Evolutionary conservation across 192 early-diverging fungal genomes (phyloP), one percentile per base, ranked within the genome.

Genomic region (Umbelopsis sp.): DNA sequence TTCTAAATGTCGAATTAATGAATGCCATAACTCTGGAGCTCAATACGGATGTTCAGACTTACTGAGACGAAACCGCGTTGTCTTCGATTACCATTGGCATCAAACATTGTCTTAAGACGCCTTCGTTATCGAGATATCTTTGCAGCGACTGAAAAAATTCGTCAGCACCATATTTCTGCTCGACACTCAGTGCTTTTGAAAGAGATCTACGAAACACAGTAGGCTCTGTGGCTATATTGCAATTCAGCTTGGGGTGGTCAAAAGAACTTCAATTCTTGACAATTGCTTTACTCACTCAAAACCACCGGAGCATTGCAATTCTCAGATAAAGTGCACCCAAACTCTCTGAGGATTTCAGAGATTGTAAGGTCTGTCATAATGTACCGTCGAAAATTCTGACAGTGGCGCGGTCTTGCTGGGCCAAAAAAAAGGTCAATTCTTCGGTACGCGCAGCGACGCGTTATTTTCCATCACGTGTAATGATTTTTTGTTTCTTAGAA

Each of bases 91-190:
- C 22, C 11, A 44, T 48, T 35, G 58, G 69, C 22, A 71, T 49
- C n/a, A 75, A 47, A 49, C 64, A 71, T 22, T 67, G 69, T 55
- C 74, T 64, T 20, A 75, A 61, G 15, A 33, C 46, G 20, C n/a
- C 44, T 21, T 49, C 35, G 46, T 71, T 65, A 22, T 67, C 66
- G 16, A 45, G 25, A 47, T 44, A 70, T 0, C 11, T 53, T n/a
- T 75, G 49, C 13, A 75, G 10, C 8, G 27, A 30, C 30, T 75
- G 30, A 47, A 71, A 44, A 37, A 75, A 66, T 0, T 52, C 49
- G 8, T 67, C 51, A 13, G 55, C 7, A 21, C 27, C 49, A 37
- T 61, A 61, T 16, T 1, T 27, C 35, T 15, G 25, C 7, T 61
- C 55, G 16, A 30, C 27, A 18, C 33, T 25, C 13, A 61, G 33